phyloP scores from a whole-genome alignment of 345 rosid species.

The Eucalyptus guilfoylei region DNA sequence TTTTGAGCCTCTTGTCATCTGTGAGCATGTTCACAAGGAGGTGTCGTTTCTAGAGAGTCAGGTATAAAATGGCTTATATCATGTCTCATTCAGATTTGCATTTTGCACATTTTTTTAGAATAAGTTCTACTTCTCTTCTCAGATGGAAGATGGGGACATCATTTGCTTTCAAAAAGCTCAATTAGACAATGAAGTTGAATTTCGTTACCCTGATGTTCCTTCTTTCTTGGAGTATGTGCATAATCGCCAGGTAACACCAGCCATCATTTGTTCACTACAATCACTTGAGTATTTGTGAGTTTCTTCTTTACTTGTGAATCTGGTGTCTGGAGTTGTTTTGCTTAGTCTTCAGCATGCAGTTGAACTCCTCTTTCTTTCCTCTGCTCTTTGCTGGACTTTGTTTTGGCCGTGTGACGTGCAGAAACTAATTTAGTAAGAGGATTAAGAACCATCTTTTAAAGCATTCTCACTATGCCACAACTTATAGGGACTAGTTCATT shows the following conservation, averaged over 20 bases:
- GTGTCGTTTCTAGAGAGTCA: constrained; percentile 33
- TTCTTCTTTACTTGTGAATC: background rate
- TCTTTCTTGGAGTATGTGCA: constrained; percentile 80
- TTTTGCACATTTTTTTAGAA: background rate
- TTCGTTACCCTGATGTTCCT: constrained; percentile 67
- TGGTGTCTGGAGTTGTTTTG: background rate
- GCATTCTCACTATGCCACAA: background rate
- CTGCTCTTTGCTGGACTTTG: background rate
- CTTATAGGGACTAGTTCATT: background rate
- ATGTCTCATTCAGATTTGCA: constrained; percentile 8
- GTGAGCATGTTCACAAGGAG: constrained; percentile 43
- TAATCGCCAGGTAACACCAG: constrained; percentile 95
- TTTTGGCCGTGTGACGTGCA: background rate
- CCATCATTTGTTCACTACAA: too few relatives aligned
- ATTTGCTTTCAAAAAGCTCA: constrained; percentile 17
- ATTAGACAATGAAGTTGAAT: constrained; percentile 29
- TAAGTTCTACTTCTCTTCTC: background rate
- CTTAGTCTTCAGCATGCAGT: background rate
- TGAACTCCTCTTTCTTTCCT: background rate
- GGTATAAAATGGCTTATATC: constrained; percentile 22
- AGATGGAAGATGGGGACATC: constrained; percentile 42
- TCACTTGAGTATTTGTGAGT: background rate
- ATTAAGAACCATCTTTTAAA: background rate
- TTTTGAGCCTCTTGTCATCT: constrained; percentile 46
- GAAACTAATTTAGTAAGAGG: background rate